These are phyloP conservation scores for Tilletia walkeri DNA, from an alignment of 1,284 basidiomycete species.

Conservation along the genomic window DNA sequence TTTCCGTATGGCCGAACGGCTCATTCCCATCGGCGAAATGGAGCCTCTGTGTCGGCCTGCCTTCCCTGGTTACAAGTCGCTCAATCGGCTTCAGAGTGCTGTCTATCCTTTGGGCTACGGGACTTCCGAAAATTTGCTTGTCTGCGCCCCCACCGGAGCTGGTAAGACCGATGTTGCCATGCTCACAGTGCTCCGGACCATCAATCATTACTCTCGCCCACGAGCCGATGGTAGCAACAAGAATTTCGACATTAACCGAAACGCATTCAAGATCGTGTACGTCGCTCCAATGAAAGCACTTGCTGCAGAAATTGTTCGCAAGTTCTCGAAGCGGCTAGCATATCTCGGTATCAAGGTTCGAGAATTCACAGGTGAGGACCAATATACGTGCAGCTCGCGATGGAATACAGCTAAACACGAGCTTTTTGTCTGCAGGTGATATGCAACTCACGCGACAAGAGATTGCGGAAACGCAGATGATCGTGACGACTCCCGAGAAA, in stretches of 20 bases:
- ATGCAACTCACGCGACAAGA: slow-evolving; percentile 96
- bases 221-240: slow-evolving; percentile 59
- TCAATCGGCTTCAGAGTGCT: slow-evolving; percentile 95
- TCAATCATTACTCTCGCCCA: slow-evolving; percentile 67
- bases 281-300: slow-evolving; percentile 99
- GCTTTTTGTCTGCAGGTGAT: slow-evolving; percentile 66
- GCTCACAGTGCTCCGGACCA: slow-evolving; percentile 83
- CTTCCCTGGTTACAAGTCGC: slow-evolving; percentile 79
- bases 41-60: slow-evolving; percentile 79
- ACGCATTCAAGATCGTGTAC: slow-evolving; percentile 89
- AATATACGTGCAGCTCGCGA: neutral
- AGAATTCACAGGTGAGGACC: slow-evolving; percentile 75
- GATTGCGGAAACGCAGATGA: slow-evolving; percentile 93
- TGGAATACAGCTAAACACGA: neutral
- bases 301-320: slow-evolving; percentile 90
- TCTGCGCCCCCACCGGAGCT: slow-evolving; percentile 58
- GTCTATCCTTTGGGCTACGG: slow-evolving; percentile 89
- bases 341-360: slow-evolving; percentile 86
- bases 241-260: slow-evolving; percentile 37
- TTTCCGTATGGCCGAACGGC: slow-evolving; percentile 70
- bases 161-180: slow-evolving; percentile 99
- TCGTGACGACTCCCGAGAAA: slow-evolving; percentile 98
- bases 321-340: slow-evolving; percentile 81
- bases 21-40: slow-evolving; percentile 72
- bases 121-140: slow-evolving; percentile 93